Evolutionary conservation across 2,329 filamentous ascomycete species (phyloP).

Genomic region (Microdochium paspali): DNA sequence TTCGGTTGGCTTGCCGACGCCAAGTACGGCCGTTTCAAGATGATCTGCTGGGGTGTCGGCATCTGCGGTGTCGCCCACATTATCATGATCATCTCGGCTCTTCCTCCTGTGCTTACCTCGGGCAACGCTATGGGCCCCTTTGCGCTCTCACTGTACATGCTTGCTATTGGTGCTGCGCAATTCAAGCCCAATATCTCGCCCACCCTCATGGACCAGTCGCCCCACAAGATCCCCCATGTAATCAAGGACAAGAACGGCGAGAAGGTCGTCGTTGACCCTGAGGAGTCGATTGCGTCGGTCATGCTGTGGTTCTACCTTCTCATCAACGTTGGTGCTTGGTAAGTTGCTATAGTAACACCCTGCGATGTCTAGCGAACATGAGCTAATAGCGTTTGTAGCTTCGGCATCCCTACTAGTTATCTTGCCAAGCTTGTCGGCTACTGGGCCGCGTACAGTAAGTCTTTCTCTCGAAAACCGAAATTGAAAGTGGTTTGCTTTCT

Average conservation of each 20-base stretch:
- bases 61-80: slow-evolving; percentile 24
- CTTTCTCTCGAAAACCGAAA: too few species aligned
- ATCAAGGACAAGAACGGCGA: slow-evolving; percentile 44
- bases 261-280: slow-evolving; percentile 57
- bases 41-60: slow-evolving; percentile 19
- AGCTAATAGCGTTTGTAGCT: neutral
- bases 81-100: slow-evolving; percentile 22
- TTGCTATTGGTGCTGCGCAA: slow-evolving; percentile 50
- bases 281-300: slow-evolving; percentile 52
- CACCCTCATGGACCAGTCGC: slow-evolving; percentile 59
- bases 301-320: slow-evolving; percentile 54
- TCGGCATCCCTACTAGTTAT: neutral
- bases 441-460: neutral
- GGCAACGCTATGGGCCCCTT: slow-evolving; percentile 41
- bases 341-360: neutral
- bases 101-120: slow-evolving; percentile 27
- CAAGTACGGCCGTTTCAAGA: slow-evolving; percentile 26
- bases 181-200: slow-evolving; percentile 69
- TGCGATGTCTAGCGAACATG: neutral
- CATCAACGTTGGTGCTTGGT: slow-evolving; percentile 42
- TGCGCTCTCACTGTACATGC: slow-evolving; percentile 49
- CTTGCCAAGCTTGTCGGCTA: neutral
- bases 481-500: too few species aligned
- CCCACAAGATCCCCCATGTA: slow-evolving; percentile 42
- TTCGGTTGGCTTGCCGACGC: slow-evolving; percentile 29